Conservation (phyloP, 768 basidiomycete species). For the Suillus luteus region DNA sequence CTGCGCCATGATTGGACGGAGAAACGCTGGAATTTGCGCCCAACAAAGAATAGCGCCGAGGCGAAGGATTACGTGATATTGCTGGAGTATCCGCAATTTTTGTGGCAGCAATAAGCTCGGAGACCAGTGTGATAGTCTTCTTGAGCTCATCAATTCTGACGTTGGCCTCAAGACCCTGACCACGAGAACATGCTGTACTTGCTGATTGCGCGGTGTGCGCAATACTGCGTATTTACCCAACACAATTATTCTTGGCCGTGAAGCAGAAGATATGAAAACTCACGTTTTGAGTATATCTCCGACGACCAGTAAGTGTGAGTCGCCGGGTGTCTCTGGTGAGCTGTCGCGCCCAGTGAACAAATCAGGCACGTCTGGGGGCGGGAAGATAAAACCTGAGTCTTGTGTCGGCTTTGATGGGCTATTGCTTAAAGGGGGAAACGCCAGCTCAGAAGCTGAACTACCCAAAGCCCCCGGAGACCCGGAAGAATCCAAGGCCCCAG, state of each 20-base stretch:
- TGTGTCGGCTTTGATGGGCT: slow-evolving; percentile 14
- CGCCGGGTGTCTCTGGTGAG: slow-evolving; percentile 38
- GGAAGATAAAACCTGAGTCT: slow-evolving; percentile 28
- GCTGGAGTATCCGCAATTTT: slow-evolving; percentile 37
- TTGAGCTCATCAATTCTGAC: slow-evolving; percentile 57
- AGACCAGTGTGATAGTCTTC: slow-evolving; percentile 52
- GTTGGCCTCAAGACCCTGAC: slow-evolving; percentile 49
- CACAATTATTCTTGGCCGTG: not conserved
- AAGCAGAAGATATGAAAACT: slow-evolving; percentile 23
- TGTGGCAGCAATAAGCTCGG: slow-evolving; percentile 53
- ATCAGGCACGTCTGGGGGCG: slow-evolving; percentile 28
- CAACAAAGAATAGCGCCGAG: slow-evolving; percentile 29
- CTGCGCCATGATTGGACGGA: slow-evolving; percentile 22
- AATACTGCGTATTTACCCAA: slow-evolving; percentile 45
- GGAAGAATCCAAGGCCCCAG: slow-evolving; percentile 17
- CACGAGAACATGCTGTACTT: slow-evolving; percentile 48
- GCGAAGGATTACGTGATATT: slow-evolving; percentile 35
- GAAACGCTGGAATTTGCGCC: slow-evolving; percentile 39
- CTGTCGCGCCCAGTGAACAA: slow-evolving; percentile 16
- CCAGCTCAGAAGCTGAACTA: slow-evolving; percentile 26
- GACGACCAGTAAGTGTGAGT: slow-evolving; percentile 51
- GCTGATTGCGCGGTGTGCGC: slow-evolving; percentile 62
- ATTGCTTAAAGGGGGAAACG: slow-evolving; percentile 25
- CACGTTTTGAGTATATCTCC: slow-evolving; percentile 58
- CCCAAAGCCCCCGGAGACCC: slow-evolving; percentile 21